These are phyloP conservation scores for Cordyceps militaris DNA, from an alignment of 2,329 filamentous ascomycete genomes.

Conservation along the genomic window DNA sequence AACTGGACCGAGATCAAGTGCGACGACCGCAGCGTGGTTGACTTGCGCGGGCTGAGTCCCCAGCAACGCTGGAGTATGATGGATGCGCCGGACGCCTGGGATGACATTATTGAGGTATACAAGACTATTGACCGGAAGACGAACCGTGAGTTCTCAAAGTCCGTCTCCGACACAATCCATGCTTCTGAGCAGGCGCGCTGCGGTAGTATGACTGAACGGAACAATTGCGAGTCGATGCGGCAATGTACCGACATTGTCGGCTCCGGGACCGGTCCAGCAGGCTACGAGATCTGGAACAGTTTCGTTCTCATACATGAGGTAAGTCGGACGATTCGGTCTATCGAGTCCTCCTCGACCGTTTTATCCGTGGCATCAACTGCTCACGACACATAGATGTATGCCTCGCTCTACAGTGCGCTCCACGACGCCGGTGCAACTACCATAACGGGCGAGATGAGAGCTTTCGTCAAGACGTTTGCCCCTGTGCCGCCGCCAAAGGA, in stretches of 20 bases:
- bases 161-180: neutral
- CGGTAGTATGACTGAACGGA: neutral
- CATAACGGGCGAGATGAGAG: neutral
- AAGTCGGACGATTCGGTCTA: neutral
- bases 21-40: neutral
- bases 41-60: neutral
- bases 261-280: slow-evolving; percentile 17
- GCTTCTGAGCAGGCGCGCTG: neutral
- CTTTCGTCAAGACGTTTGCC: neutral
- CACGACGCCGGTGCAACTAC: neutral
- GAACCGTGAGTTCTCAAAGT: neutral
- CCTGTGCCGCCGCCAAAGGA: neutral
- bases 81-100: neutral
- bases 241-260: neutral
- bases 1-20: slow-evolving; percentile 5
- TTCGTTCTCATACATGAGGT: slow-evolving; percentile 19
- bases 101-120: neutral
- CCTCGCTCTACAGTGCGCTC: neutral
- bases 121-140: neutral
- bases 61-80: neutral
- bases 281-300: slow-evolving; percentile 21
- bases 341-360: neutral
- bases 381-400: neutral
- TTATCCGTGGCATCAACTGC: neutral
- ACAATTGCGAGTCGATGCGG: neutral